phyloP scores from a whole-genome alignment of 345 rosid species.

The Arabis alpina region DNA sequence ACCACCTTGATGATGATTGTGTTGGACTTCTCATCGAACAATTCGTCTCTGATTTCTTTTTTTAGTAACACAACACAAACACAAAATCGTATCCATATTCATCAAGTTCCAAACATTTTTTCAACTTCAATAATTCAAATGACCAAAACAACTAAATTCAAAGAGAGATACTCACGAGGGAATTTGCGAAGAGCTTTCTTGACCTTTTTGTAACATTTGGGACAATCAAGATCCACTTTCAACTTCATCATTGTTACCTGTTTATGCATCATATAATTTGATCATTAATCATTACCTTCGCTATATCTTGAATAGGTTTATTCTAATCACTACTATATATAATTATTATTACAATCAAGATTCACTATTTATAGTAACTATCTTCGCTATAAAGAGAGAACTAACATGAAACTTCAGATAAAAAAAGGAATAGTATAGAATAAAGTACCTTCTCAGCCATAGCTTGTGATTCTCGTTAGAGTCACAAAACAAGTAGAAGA shows the following conservation, averaged over 20 bases:
- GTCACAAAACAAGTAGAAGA: constrained; percentile 18
- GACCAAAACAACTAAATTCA: too few relatives aligned
- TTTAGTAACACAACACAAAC: constrained; percentile 9
- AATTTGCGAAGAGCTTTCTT: constrained; percentile 61
- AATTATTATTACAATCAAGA: too few relatives aligned
- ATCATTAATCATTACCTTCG: constrained; percentile 10
- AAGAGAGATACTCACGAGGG: constrained; percentile 60
- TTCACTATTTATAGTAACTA: too few relatives aligned
- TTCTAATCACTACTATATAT: too few relatives aligned
- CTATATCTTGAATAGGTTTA: too few relatives aligned
- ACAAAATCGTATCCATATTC: background rate
- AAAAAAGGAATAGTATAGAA: background rate
- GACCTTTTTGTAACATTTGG: constrained; percentile 64
- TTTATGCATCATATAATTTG: constrained; percentile 15
- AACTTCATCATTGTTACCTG: constrained; percentile 67
- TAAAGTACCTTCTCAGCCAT: constrained; percentile 36
- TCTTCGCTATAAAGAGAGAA: background rate
- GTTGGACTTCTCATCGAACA: constrained; percentile 70
- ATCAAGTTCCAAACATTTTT: background rate
- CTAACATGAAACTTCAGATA: constrained; percentile 7
- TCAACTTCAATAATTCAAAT: too few relatives aligned
- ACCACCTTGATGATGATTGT: constrained; percentile 64
- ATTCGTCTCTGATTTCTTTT: constrained; percentile 63
- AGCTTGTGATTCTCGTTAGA: constrained; percentile 21
- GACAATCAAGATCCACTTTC: constrained; percentile 68